Base-by-base conservation (phyloP, 805 yeast genomes). In the Saccharomyces cerevisiae region DNA sequence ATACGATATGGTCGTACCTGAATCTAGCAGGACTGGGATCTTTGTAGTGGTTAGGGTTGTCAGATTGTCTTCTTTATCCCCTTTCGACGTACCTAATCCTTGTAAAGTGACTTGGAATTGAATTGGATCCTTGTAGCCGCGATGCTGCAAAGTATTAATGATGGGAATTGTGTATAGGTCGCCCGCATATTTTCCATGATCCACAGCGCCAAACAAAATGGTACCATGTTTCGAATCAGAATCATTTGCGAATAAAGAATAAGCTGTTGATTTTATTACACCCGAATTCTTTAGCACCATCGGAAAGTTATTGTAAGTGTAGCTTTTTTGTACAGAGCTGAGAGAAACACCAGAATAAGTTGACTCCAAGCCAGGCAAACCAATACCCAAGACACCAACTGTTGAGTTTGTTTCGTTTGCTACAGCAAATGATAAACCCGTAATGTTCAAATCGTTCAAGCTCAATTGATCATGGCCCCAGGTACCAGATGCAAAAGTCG, bases 341-440 rank as follows among this genome's bases (percentile, higher is more conserved):
- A 24, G 36, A 14, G 22, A 8, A 11, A 27, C 43, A 32, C 71
- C 70, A 3, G 76, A 64, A 56, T 71, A 70, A 2, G 90, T 84
- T 2, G 79, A 74, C 68, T 89, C 96, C 52, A 86, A 76, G 24
- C 82, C 85, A 9, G 79, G 70, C 31, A 85, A 75, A 3, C 78
- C 73, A 6, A 76, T 68, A 50, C 79, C 82, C 48, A 83, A 81
- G 54, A 89, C 70, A 57, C 75, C 76, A 59, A 72, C 72, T 1
- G 67, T 59, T 2, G 75, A 73, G 41, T 66, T 62, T 1, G 75
- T 72, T 49, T 60, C 63, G 13, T 70, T 68, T 9, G 67, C 64
- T 28, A 69, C 61, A 4, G 69, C 75, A 51, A 69, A 65, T 10
- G 65, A 60, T 17, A 63, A 54, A 32, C 65, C 65, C 6, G 65